Base-by-base conservation (phyloP, 495 filamentous ascomycete species). In the Trichoderma reesei region DNA sequence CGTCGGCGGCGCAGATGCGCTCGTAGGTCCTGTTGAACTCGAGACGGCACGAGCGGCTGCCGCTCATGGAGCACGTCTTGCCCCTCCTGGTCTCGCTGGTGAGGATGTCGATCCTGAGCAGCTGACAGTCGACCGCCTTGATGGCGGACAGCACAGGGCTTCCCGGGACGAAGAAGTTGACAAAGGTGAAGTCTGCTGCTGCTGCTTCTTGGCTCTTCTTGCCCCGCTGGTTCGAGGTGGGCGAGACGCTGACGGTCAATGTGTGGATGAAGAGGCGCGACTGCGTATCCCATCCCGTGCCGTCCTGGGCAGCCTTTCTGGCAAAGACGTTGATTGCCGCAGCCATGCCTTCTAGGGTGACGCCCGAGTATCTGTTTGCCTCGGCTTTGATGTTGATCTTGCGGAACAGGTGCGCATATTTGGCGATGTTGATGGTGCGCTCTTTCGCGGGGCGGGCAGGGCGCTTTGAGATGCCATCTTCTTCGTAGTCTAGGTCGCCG, bases 341-440 rank as follows among this genome's bases (percentile, higher is more conserved):
- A 6, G 33, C 42, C 59, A 65, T 56, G 16, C 33, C 42, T 14
- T 54, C 41, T 16, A 33, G n/a, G 16, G 39, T 46, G 31, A 38
- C 20, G 34, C 31, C 26, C 18, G 18, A 37, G 26, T 59, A 46
- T 11, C 75, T 70, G 65, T 72, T 78, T 0, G 60, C 44, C 20
- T 76, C 72, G 10, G 78, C 69, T 37, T 76, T 72, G 61, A 80
- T 66, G 51, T 65, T 67, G 59, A 78, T 41, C 33, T 73, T 65
- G 2, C 77, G 73, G 31, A 80, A 64, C 14, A 80, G 66, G 38
- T 75, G 71, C 4, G 73, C 75, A 33, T 72, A 75, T 8, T 69
- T 68, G 3, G 63, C 56, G 2, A 79, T 64, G 33, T 78, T 68
- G 60, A 80, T 71, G 20, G 5, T 16, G 33, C 54, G 51, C 1